Evolutionary conservation across 192 early-diverging fungal species (phyloP).

Genomic region (Dimargaris xerosporica): DNA sequence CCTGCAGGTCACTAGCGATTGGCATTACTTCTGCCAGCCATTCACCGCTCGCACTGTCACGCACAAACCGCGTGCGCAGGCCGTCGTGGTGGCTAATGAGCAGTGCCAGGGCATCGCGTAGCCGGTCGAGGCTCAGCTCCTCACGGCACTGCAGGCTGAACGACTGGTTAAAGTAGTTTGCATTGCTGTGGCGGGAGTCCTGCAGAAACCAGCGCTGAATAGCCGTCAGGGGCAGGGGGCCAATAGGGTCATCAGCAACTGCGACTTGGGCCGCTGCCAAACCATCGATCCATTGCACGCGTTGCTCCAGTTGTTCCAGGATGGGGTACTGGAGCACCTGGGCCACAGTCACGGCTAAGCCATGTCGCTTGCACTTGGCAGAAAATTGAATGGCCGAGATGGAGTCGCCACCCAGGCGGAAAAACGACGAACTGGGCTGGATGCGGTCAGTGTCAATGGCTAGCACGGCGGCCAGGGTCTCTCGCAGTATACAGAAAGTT

Average conservation of each 20-base stretch:
- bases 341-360: constrained; percentile 1
- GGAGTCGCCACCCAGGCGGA: constrained; percentile 25
- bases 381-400: constrained; percentile 14
- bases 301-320: constrained; percentile 5
- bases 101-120: neutral
- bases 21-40: neutral
- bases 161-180: constrained; percentile 6
- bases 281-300: neutral
- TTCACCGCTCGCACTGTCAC: neutral
- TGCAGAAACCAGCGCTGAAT: constrained; percentile 11
- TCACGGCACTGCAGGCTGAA: neutral
- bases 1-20: neutral
- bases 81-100: constrained; percentile 1
- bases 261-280: neutral
- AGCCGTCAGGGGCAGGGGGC: neutral
- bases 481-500: too few species aligned
- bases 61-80: neutral
- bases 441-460: neutral
- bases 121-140: neutral
- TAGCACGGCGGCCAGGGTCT: neutral
- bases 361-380: neutral
- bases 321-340: constrained; percentile 2
- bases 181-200: too few species aligned
- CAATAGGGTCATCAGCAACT: neutral
- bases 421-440: constrained; percentile 16